Evolutionary conservation across 345 rosid species (phyloP).

Genomic region (Acer negundo): DNA sequence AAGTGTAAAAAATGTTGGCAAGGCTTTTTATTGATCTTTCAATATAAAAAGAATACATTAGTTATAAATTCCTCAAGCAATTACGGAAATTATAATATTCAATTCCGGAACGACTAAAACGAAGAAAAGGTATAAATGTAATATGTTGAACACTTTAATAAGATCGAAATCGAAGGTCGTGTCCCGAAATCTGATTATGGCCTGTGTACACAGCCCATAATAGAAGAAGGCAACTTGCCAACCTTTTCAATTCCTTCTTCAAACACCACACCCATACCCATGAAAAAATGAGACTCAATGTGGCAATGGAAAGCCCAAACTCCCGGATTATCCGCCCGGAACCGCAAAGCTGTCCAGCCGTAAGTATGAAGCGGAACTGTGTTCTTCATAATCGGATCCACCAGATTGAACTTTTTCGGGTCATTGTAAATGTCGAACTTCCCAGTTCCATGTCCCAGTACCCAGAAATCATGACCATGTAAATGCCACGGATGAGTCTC

Average conservation of each 20-base stretch:
- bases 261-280: slow-evolving; percentile 76
- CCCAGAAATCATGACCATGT: slow-evolving; percentile 92
- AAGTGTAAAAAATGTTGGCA: too few relatives aligned
- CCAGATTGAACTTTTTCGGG: slow-evolving; percentile 51
- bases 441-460: slow-evolving; percentile 62
- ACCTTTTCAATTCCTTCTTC: slow-evolving; percentile 56
- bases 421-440: slow-evolving; percentile 54
- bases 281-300: slow-evolving; percentile 62
- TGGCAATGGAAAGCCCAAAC: slow-evolving; percentile 81
- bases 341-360: slow-evolving; percentile 78
- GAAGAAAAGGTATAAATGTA: too few relatives aligned
- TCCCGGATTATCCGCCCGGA: slow-evolving; percentile 64
- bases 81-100: too few relatives aligned
- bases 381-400: slow-evolving; percentile 72
- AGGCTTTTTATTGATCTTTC: too few relatives aligned
- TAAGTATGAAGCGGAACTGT: slow-evolving; percentile 71
- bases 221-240: slow-evolving; percentile 53
- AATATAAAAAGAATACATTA: too few relatives aligned
- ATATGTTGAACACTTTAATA: too few relatives aligned
- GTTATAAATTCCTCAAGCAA: too few relatives aligned
- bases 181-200: too few relatives aligned
- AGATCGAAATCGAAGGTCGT: too few relatives aligned
- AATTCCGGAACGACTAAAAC: too few relatives aligned
- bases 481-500: slow-evolving; percentile 91
- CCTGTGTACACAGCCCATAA: slow-evolving; percentile 59